Evolutionary conservation across 306 rosid genomes (phyloP), one percentile per base, ranked within the genome.

Genomic region (Lathyrus oleraceus): DNA sequence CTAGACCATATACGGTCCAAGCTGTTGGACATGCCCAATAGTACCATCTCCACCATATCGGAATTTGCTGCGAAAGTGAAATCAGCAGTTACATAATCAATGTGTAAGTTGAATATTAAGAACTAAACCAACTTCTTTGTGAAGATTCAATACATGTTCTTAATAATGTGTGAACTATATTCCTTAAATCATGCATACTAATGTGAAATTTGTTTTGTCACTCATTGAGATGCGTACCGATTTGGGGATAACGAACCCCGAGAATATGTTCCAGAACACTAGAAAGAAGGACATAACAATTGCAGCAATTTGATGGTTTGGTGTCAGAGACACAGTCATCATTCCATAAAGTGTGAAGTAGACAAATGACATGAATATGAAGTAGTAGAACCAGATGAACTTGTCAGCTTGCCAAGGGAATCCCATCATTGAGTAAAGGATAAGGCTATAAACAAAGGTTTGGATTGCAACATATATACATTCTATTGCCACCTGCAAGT

Each of bases 1-100:
- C 17, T 1, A 84, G 70, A 65, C 91, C 88, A 73, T 84, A 77
- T 61, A 80, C 2, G 52, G 85, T 82, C 88, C 87, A 87, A 4
- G 91, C 80, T 23, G 87, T 71, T 5, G 88, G 91, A 35, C 71
- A 68, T 1, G 25, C 84, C 91, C 88, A 86, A 70, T 83, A 79
- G 63, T 56, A 86, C 88, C 91, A 86, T 54, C 85, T 77, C 91
- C 85, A 84, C 88, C 91, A 80, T 82, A 82, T 80, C 40, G 91
- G 91, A 57, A 82, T 84, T 82, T 69, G 84, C 91, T 84, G 85
- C 79, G 70, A 53, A 66, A 2, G 19, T 2, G 43, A 20, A 40
- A 36, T 5, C 59, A 61, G 28, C 64, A 64, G 23, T 43, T 65
- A 32, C 47, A 19, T 73, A 42, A 57, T 52, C 20, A 56, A 54